phyloP scores from a whole-genome alignment of 768 basidiomycete genomes.

The Suillus hirtellus region DNA sequence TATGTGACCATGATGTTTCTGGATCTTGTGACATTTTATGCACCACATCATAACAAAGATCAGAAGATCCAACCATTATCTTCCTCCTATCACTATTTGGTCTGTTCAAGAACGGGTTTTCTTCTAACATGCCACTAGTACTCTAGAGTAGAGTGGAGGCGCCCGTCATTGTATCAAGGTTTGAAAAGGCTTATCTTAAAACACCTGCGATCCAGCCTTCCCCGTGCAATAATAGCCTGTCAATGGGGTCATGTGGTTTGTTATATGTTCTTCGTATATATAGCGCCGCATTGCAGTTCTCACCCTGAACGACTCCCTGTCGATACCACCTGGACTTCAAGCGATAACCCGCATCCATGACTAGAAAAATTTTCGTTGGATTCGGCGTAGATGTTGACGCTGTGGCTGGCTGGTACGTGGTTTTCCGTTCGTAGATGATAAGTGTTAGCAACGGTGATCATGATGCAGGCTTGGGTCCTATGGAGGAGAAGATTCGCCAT shows the following conservation, averaged over 20 bases:
- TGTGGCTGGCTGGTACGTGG: conserved; percentile 60
- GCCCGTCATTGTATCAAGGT: not conserved
- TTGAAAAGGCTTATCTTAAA: not conserved
- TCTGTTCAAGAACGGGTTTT: not conserved
- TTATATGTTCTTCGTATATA: not conserved
- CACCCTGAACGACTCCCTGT: not conserved
- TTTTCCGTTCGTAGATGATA: not conserved
- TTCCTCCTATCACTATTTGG: not conserved
- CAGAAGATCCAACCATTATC: not conserved
- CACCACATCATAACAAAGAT: not conserved
- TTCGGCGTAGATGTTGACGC: conserved; percentile 74
- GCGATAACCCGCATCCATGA: conserved; percentile 29
- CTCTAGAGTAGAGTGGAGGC: not conserved
- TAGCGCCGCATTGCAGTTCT: not conserved
- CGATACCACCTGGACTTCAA: not conserved
- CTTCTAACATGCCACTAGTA: not conserved
- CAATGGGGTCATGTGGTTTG: not conserved
- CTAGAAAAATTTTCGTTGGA: conserved; percentile 54
- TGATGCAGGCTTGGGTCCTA: conserved; percentile 63
- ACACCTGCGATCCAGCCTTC: not conserved
- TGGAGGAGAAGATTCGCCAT: conserved; percentile 68
- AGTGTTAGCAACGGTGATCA: not conserved
- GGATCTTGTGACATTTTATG: not conserved
- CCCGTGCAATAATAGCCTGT: not conserved
- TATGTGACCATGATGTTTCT: not conserved